Conservation (phyloP, 2,329 filamentous ascomycete genomes). For the Pseudogymnoascus sp. region DNA sequence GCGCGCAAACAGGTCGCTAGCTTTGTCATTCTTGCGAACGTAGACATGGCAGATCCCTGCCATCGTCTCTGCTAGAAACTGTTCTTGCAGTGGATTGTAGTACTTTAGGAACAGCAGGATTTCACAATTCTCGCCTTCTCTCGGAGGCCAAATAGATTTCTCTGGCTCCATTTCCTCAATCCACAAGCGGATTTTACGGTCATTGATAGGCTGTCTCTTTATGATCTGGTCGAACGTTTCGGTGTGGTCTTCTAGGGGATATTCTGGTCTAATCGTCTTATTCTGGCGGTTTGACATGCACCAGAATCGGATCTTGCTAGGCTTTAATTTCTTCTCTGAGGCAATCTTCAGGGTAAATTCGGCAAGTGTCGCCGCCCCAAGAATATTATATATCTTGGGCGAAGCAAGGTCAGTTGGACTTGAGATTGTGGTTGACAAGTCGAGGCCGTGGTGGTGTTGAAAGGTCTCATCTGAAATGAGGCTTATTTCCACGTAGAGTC, state of each 20-base stretch:
- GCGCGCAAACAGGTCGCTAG: conserved; percentile 70
- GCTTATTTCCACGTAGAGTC: conserved; percentile 80
- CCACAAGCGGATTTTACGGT: conserved; percentile 55
- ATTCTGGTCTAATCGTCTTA: conserved; percentile 91
- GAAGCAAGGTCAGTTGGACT: conserved; percentile 59
- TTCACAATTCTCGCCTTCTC: conserved; percentile 50
- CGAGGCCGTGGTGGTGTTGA: conserved; percentile 72
- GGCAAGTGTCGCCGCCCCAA: conserved; percentile 64
- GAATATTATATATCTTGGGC: conserved; percentile 64
- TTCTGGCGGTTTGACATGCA: conserved; percentile 98
- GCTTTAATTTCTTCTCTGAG: conserved; percentile 58
- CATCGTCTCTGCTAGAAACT: conserved; percentile 59
- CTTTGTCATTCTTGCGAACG: conserved; percentile 78
- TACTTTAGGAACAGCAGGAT: conserved; percentile 89
- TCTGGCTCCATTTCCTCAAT: conserved; percentile 61
- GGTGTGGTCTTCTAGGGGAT: conserved; percentile 69
- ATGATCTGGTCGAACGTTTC: conserved; percentile 67
- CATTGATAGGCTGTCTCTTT: conserved; percentile 22
- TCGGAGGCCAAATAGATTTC: conserved; percentile 61
- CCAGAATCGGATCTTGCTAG: conserved; percentile 77
- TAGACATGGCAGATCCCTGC: conserved; percentile 77
- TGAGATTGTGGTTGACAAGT: conserved; percentile 64
- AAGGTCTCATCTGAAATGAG: conserved; percentile 80
- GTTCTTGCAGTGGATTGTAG: conserved; percentile 74
- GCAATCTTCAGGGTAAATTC: conserved; percentile 70